Evolutionary conservation across 2,329 filamentous ascomycete species (phyloP).

Genomic region (Laburnicola sp.): DNA sequence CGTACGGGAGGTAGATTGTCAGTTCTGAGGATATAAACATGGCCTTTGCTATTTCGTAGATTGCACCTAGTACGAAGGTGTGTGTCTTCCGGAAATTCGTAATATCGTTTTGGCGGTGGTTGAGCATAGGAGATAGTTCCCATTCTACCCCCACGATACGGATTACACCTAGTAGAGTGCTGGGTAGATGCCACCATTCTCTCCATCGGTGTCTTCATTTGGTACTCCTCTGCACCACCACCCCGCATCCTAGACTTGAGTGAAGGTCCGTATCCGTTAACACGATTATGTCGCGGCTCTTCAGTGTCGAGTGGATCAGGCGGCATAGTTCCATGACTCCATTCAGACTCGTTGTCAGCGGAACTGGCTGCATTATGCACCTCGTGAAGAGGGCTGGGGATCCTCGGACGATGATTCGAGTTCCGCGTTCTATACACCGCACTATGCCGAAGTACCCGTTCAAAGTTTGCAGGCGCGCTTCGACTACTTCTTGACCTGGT

Average conservation of each 20-base stretch:
- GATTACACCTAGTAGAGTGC: background rate
- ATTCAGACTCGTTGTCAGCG: background rate
- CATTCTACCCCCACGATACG: background rate
- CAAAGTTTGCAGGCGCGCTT: background rate
- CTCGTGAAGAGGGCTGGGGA: background rate
- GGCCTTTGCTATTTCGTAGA: too few relatives aligned
- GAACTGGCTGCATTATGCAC: background rate
- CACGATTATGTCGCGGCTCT: background rate
- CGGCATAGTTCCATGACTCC: conserved; percentile 6
- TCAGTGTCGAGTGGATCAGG: background rate
- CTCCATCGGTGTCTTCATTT: background rate
- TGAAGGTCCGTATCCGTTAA: too few relatives aligned
- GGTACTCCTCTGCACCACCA: background rate
- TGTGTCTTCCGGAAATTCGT: too few relatives aligned
- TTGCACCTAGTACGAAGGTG: too few relatives aligned
- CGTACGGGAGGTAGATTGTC: too few relatives aligned
- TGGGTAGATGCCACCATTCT: too few relatives aligned
- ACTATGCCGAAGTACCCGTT: background rate
- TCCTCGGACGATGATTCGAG: background rate
- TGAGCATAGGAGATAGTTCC: too few relatives aligned
- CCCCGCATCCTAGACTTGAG: background rate
- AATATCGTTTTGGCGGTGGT: too few relatives aligned
- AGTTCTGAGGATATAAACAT: too few relatives aligned
- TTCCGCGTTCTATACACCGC: background rate
- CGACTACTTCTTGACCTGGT: background rate